Evolutionary conservation across 2,329 filamentous ascomycete genomes (phyloP).

Genomic region (Sclerotinia minor): DNA sequence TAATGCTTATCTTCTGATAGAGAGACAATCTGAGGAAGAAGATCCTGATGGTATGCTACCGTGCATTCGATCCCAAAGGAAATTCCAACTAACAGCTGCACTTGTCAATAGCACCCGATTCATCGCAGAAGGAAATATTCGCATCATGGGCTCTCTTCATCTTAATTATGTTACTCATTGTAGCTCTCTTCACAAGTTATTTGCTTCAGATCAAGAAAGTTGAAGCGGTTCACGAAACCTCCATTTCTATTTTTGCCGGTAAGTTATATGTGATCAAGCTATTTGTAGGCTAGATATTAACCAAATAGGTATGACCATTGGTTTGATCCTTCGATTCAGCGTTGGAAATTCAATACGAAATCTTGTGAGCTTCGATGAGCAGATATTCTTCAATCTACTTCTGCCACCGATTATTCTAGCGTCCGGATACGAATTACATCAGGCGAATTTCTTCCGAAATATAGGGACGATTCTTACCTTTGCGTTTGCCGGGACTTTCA

Average conservation of each 20-base stretch:
- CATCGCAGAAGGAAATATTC: conserved; percentile 88
- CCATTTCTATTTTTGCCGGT: conserved; percentile 97
- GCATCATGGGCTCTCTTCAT: conserved; percentile 98
- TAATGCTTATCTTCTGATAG: conserved; percentile 33
- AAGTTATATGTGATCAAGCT: conserved; percentile 8
- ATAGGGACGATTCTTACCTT: conserved; percentile 97
- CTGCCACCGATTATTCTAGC: conserved; percentile 98
- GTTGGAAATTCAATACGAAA: conserved; percentile 82
- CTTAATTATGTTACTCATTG: conserved; percentile 88
- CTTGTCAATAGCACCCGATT: conserved; percentile 61
- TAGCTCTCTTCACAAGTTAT: conserved; percentile 95
- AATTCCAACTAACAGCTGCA: conserved; percentile 34
- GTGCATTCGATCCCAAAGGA: neutral
- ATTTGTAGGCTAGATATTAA: neutral
- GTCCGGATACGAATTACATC: conserved; percentile 95
- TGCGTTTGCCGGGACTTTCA: conserved; percentile 94
- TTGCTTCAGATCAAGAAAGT: conserved; percentile 95
- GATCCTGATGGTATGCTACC: conserved; percentile 36
- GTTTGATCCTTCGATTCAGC: conserved; percentile 79
- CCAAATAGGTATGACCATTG: conserved; percentile 83
- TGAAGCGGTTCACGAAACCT: conserved; percentile 95
- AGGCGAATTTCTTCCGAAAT: conserved; percentile 98
- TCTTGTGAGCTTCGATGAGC: conserved; percentile 94
- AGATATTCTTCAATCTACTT: conserved; percentile 98
- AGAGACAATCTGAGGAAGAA: conserved; percentile 38